A percentile compares a stretch with the other conserved stretches of the same genome.
Evolutionary conservation across 2,329 filamentous ascomycete genomes (phyloP).

Genomic region (Ceratocystis eucalypticola): DNA sequence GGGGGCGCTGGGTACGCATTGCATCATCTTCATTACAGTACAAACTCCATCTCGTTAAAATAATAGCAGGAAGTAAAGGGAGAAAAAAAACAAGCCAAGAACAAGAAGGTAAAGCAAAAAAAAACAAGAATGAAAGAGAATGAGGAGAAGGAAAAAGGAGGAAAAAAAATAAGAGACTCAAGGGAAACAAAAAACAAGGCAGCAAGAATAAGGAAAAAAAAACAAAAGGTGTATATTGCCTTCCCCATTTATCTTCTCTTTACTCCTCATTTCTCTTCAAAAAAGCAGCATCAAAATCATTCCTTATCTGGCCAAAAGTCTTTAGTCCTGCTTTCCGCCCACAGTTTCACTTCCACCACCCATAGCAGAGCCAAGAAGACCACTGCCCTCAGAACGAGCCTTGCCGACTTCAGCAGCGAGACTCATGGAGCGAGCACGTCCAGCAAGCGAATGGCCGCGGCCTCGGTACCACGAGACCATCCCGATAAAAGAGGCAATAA

Average conservation of each 20-base stretch:
- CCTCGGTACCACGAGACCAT: slow-evolving; percentile 36
- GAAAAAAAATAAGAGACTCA: not conserved
- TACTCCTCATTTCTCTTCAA: not conserved
- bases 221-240: not conserved
- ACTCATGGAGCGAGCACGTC: slow-evolving; percentile 16
- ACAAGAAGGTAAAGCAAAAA: slow-evolving; percentile 4
- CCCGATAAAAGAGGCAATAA: slow-evolving; percentile 27
- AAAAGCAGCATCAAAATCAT: not conserved
- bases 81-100: slow-evolving; percentile 8
- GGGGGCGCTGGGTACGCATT: no score
- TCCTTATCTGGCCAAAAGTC: not conserved
- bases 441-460: slow-evolving; percentile 27
- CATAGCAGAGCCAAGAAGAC: slow-evolving; percentile 4
- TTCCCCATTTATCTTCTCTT: not conserved
- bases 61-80: slow-evolving; percentile 14
- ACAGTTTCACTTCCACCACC: not conserved
- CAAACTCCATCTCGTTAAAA: not conserved
- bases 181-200: not conserved
- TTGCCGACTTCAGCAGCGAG: slow-evolving; percentile 18
- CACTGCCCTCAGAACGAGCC: slow-evolving; percentile 5
- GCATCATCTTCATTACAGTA: not conserved
- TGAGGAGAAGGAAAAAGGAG: not conserved
- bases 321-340: slow-evolving; percentile 18
- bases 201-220: not conserved
- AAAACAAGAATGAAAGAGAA: slow-evolving; percentile 15